These are phyloP conservation scores for Penicillium hordei DNA, from an alignment of 2,329 filamentous ascomycete species.

Conservation along the genomic window DNA sequence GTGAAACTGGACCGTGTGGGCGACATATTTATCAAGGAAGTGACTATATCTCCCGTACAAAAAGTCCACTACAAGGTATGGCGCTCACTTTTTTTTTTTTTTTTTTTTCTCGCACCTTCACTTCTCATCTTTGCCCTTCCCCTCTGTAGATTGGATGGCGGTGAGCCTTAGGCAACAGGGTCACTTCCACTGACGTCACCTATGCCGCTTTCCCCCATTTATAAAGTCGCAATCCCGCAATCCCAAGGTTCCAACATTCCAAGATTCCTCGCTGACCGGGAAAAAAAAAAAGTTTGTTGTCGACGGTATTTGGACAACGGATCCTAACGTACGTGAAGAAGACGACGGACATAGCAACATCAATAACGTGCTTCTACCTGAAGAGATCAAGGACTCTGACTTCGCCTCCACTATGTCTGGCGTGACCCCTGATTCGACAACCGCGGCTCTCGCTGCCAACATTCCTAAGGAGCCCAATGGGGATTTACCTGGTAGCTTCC, in stretches of 20 bases:
- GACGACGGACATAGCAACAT: conserved; percentile 78
- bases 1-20: conserved; percentile 77
- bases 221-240: conserved; percentile 17
- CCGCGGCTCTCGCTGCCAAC: conserved; percentile 56
- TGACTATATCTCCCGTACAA: conserved; percentile 65
- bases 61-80: conserved; percentile 95
- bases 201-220: conserved; percentile 14
- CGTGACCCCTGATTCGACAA: conserved; percentile 69
- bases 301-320: conserved; percentile 84
- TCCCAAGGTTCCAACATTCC: background rate
- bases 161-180: conserved; percentile 22
- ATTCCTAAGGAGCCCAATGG: conserved; percentile 59
- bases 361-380: conserved; percentile 84
- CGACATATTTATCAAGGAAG: conserved; percentile 73
- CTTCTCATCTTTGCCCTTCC: background rate
- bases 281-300: conserved; percentile 75
- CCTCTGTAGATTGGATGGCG: conserved; percentile 17
- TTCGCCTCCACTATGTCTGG: conserved; percentile 53
- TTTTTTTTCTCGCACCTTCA: conserved; percentile 1
- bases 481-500: conserved; percentile 65
- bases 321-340: conserved; percentile 77
- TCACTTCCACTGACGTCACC: conserved; percentile 23
- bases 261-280: conserved; percentile 10
- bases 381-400: conserved; percentile 58
- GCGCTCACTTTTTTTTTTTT: conserved; percentile 8